A percentile compares a stretch with the other conserved stretches of the same genome.
These are phyloP conservation scores for Pleoardoris graminearum DNA, from an alignment of 2,329 filamentous ascomycete species.

Conservation along the genomic window DNA sequence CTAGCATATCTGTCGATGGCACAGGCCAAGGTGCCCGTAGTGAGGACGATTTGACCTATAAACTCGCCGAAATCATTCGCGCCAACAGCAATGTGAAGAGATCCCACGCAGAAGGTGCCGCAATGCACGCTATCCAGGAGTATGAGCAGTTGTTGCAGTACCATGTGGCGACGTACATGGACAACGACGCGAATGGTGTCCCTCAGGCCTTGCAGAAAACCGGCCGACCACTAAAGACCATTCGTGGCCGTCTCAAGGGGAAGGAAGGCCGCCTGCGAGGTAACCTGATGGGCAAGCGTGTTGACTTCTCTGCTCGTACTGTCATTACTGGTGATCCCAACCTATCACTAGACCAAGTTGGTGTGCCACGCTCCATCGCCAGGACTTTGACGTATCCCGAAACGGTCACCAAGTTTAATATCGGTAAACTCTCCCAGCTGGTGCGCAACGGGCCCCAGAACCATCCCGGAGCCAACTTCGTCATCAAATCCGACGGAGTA, in stretches of 20 bases:
- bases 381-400: conserved; percentile 94
- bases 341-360: conserved; percentile 93
- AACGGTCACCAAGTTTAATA: conserved; percentile 97
- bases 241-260: conserved; percentile 95
- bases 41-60: conserved; percentile 99
- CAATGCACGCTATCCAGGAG: conserved; percentile 86
- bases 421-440: conserved; percentile 83
- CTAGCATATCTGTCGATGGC: conserved; percentile 96
- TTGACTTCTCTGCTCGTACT: conserved; percentile 98
- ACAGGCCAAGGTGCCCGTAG: conserved; percentile 89
- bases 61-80: conserved; percentile 96
- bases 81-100: conserved; percentile 94
- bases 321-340: conserved; percentile 99
- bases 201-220: conserved; percentile 96
- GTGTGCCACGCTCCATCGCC: conserved; percentile 92
- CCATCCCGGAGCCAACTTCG: conserved; percentile 94
- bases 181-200: conserved; percentile 96
- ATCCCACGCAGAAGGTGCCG: conserved; percentile 87
- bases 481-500: conserved; percentile 90
- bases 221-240: conserved; percentile 93
- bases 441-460: conserved; percentile 94
- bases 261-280: conserved; percentile 98
- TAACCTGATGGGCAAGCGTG: conserved; percentile 95
- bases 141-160: conserved; percentile 94
- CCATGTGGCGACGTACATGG: conserved; percentile 99